Conservation (phyloP, 768 basidiomycete genomes). For the Zangia roseola region DNA sequence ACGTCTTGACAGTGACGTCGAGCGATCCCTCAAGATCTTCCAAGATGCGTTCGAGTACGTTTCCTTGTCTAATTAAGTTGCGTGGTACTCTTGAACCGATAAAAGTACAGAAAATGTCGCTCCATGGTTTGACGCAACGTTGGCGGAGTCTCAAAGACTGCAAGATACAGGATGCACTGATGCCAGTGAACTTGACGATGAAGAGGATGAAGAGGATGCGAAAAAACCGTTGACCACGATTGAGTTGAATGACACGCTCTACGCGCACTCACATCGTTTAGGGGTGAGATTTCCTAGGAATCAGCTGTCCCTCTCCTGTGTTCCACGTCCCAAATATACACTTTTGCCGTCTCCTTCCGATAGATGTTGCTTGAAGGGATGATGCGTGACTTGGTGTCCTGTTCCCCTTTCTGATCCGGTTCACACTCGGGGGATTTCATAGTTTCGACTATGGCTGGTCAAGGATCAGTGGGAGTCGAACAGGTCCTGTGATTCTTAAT, state of each 20-base stretch:
- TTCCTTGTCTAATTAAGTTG: too few species aligned
- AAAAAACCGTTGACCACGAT: conserved; percentile 77
- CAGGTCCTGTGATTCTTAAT: too few species aligned
- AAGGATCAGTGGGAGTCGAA: too few species aligned
- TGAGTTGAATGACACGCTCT: conserved; percentile 94
- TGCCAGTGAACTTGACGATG: conserved; percentile 54
- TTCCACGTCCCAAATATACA: conserved; percentile 97
- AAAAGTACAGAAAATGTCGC: conserved; percentile 83
- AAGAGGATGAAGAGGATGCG: conserved; percentile 40
- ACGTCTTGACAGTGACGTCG: too few species aligned
- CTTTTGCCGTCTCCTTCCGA: conserved; percentile 90
- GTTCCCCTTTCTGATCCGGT: too few species aligned
- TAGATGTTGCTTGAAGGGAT: too few species aligned
- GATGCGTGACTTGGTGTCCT: too few species aligned
- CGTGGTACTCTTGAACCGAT: conserved; percentile 16
- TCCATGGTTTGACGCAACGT: conserved; percentile 89
- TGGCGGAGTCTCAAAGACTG: conserved; percentile 78
- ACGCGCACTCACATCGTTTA: conserved; percentile 90
- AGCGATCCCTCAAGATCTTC: too few species aligned
- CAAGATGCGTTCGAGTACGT: too few species aligned
- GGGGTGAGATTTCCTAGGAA: conserved; percentile 61
- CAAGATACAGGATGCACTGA: conserved; percentile 88
- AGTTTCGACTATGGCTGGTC: too few species aligned
- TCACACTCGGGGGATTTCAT: too few species aligned
- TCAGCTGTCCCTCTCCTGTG: conserved; percentile 51